Evolutionary conservation across 2,329 filamentous ascomycete species (phyloP).

Genomic region (Penicillium verrucosum): DNA sequence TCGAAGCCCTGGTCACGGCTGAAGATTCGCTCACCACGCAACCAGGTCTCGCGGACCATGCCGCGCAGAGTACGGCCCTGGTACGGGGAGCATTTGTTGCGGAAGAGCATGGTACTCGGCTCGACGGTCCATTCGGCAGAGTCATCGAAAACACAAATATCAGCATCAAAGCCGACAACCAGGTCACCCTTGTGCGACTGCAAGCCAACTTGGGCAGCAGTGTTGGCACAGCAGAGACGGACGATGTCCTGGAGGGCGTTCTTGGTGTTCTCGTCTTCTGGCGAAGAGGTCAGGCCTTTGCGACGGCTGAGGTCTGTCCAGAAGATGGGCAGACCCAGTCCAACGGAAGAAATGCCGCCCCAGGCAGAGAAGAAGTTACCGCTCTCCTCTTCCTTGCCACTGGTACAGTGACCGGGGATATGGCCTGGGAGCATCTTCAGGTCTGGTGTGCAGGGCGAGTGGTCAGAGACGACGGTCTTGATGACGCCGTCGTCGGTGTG

Average conservation of each 20-base stretch:
- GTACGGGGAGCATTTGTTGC: slow-evolving; percentile 89
- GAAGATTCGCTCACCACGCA: slow-evolving; percentile 74
- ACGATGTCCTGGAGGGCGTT: slow-evolving; percentile 73
- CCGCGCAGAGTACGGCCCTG: slow-evolving; percentile 75
- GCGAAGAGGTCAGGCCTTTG: slow-evolving; percentile 44
- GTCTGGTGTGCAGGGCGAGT: slow-evolving; percentile 93
- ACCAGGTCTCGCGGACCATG: slow-evolving; percentile 79
- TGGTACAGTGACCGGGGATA: slow-evolving; percentile 52
- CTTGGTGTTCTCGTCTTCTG: slow-evolving; percentile 42
- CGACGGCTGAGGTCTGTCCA: slow-evolving; percentile 71
- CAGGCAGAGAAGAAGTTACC: slow-evolving; percentile 96
- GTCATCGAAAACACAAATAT: slow-evolving; percentile 91
- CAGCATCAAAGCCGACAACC: slow-evolving; percentile 77
- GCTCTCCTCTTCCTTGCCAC: slow-evolving; percentile 35
- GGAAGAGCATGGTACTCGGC: slow-evolving; percentile 82
- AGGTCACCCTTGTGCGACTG: slow-evolving; percentile 78
- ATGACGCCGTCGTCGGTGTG: slow-evolving; percentile 71
- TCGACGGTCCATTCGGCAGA: slow-evolving; percentile 70
- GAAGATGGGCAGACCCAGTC: slow-evolving; percentile 85
- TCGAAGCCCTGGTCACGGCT: slow-evolving; percentile 55
- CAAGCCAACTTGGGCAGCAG: slow-evolving; percentile 82
- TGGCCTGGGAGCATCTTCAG: slow-evolving; percentile 79
- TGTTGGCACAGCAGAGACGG: slow-evolving; percentile 79
- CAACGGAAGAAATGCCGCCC: slow-evolving; percentile 94
- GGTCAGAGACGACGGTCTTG: slow-evolving; percentile 87